Conservation (phyloP, 148 eudicot species). For the Rhododendron ferrugineum region DNA sequence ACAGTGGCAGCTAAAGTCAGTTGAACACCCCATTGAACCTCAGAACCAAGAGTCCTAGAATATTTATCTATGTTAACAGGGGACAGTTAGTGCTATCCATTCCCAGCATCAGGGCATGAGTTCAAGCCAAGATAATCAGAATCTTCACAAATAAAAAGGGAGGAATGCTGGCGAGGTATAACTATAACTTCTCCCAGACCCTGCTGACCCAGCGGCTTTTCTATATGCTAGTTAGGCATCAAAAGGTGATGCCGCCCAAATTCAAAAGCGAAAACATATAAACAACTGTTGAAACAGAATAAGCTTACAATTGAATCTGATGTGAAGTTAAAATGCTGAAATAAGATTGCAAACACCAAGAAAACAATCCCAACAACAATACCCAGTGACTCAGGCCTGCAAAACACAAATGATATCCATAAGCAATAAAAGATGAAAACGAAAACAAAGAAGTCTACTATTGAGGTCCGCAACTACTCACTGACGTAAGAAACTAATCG, state of each 20-base stretch:
- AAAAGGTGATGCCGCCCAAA: neutral
- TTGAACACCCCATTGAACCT: too few relatives aligned
- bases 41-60: neutral
- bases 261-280: neutral
- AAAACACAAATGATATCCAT: constrained; percentile 16
- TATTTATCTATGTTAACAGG: neutral
- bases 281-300: neutral
- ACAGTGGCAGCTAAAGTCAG: too few relatives aligned
- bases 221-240: neutral
- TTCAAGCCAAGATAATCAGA: neutral
- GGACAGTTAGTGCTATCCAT: neutral
- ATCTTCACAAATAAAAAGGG: neutral
- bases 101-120: neutral
- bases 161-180: neutral
- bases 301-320: constrained; percentile 77
- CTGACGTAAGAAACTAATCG: neutral
- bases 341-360: constrained; percentile 66
- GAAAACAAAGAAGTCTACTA: neutral
- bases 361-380: constrained; percentile 87
- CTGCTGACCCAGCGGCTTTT: neutral
- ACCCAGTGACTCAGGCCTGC: constrained; percentile 98
- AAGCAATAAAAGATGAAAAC: neutral
- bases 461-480: neutral
- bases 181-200: neutral
- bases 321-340: constrained; percentile 81